Percentiles rank a stretch among this genome's conserved stretches.
Conservation (phyloP, 208 protist species). For the Histomonas meleagridis region DNA sequence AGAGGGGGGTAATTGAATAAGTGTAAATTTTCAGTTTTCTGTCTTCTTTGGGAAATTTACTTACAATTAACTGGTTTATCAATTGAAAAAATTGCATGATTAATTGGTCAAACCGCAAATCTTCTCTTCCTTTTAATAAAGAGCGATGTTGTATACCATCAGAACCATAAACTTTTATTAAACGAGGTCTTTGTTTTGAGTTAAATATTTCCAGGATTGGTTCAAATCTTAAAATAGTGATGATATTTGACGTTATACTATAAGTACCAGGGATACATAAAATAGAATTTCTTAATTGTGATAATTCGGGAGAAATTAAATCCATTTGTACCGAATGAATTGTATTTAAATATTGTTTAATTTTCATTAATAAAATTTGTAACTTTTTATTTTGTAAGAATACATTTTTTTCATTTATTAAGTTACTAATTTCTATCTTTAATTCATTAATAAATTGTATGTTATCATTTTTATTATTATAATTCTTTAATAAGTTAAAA, state of each 20-base stretch:
- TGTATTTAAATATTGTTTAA: background rate
- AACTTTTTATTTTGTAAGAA: too few species aligned
- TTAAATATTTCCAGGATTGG: background rate
- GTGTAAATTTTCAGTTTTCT: background rate
- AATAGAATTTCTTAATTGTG: background rate
- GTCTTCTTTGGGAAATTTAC: background rate
- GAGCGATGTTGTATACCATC: background rate
- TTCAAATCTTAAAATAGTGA: background rate
- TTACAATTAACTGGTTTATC: background rate
- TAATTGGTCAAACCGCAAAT: background rate
- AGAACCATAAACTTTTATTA: background rate
- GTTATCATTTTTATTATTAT: too few species aligned
- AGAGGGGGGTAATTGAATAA: background rate
- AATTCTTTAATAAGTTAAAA: too few species aligned
- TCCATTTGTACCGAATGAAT: background rate
- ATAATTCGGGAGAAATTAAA: background rate
- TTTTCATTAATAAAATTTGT: too few species aligned
- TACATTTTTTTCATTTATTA: too few species aligned
- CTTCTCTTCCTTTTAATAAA: background rate
- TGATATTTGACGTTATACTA: too few species aligned
- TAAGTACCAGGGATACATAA: background rate
- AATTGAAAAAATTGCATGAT: conserved; percentile 15
- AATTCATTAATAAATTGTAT: too few species aligned
- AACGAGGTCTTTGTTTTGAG: background rate
- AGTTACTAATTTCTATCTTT: too few species aligned